Evolutionary conservation across 306 rosid genomes (phyloP).

Genomic region (Aeschynomene evenia): DNA sequence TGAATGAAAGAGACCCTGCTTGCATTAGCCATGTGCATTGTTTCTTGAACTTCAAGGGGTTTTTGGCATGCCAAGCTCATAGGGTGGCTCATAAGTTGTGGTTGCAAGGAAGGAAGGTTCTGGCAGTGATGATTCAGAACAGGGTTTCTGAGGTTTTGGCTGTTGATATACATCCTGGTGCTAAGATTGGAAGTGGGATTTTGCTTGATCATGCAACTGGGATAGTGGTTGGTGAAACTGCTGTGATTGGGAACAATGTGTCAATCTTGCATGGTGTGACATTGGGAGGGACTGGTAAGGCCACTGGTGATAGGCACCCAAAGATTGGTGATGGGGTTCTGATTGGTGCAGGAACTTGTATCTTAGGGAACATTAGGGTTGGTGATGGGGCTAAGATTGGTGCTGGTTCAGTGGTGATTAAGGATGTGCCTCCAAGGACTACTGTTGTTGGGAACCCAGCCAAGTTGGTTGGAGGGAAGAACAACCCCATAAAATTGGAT

Average conservation of each 20-base stretch:
- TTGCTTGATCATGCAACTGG: conserved; percentile 94
- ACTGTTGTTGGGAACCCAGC: conserved; percentile 94
- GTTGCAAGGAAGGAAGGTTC: conserved; percentile 51
- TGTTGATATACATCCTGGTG: conserved; percentile 91
- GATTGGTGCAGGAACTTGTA: conserved; percentile 90
- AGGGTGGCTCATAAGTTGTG: conserved; percentile 72
- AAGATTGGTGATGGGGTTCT: conserved; percentile 92
- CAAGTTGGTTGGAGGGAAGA: conserved; percentile 79
- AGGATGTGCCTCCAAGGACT: conserved; percentile 88
- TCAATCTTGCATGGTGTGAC: conserved; percentile 88
- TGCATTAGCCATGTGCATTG: conserved; percentile 75
- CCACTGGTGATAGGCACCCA: conserved; percentile 79
- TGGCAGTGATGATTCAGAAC: conserved; percentile 75
- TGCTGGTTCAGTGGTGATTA: conserved; percentile 83
- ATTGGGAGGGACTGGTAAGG: conserved; percentile 90
- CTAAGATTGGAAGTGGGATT: conserved; percentile 67
- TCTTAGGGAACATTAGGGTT: conserved; percentile 72
- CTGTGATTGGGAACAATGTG: conserved; percentile 86
- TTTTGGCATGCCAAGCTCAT: conserved; percentile 74
- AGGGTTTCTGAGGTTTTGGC: conserved; percentile 75
- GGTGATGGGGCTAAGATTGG: conserved; percentile 91
- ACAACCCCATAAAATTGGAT: conserved; percentile 65
- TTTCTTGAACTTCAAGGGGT: conserved; percentile 80
- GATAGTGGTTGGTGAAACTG: conserved; percentile 87
- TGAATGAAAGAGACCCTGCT: conserved; percentile 84